These are phyloP conservation scores for Pythium rhizo-oryzae DNA, from an alignment of 352 stramenopile genomes.

Conservation along the genomic window DNA sequence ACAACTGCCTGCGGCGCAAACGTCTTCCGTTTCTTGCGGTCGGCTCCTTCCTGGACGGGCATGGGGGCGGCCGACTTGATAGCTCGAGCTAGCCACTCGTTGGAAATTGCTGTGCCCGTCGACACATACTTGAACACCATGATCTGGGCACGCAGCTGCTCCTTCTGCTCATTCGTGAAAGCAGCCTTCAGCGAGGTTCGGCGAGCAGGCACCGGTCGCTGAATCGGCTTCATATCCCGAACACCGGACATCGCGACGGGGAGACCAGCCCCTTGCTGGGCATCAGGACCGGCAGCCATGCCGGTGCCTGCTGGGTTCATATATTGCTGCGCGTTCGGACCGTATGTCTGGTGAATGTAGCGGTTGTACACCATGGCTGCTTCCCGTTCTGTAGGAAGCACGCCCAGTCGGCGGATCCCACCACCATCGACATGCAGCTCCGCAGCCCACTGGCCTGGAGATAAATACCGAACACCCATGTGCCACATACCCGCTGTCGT, in stretches of 20 bases:
- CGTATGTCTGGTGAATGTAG: slow-evolving; percentile 87
- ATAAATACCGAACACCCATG: slow-evolving; percentile 81
- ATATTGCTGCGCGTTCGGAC: slow-evolving; percentile 74
- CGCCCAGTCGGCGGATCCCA: slow-evolving; percentile 76
- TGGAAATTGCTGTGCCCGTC: slow-evolving; percentile 74
- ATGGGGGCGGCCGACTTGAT: slow-evolving; percentile 68
- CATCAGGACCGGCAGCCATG: slow-evolving; percentile 17
- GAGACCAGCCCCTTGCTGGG: slow-evolving; percentile 29
- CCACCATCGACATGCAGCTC: slow-evolving; percentile 85
- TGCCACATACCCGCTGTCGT: slow-evolving; percentile 85
- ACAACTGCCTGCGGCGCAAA: slow-evolving; percentile 56
- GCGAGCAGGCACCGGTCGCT: slow-evolving; percentile 39
- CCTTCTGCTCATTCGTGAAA: slow-evolving; percentile 85
- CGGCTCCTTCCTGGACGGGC: slow-evolving; percentile 52
- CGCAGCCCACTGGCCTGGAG: slow-evolving; percentile 73
- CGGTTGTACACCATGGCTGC: slow-evolving; percentile 85
- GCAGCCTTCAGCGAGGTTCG: slow-evolving; percentile 52
- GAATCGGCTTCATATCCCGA: slow-evolving; percentile 59
- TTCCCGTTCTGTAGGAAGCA: slow-evolving; percentile 72
- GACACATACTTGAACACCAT: slow-evolving; percentile 93
- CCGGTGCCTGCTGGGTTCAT: slow-evolving; percentile 79
- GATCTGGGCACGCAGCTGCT: slow-evolving; percentile 88
- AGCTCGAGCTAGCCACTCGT: slow-evolving; percentile 69
- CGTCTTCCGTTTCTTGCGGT: slow-evolving; percentile 81
- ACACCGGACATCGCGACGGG: slow-evolving; percentile 55